Evolutionary conservation across 2,329 filamentous ascomycete species (phyloP), one percentile per base, ranked within the genome.

Genomic region (Fusarium tricinctum): DNA sequence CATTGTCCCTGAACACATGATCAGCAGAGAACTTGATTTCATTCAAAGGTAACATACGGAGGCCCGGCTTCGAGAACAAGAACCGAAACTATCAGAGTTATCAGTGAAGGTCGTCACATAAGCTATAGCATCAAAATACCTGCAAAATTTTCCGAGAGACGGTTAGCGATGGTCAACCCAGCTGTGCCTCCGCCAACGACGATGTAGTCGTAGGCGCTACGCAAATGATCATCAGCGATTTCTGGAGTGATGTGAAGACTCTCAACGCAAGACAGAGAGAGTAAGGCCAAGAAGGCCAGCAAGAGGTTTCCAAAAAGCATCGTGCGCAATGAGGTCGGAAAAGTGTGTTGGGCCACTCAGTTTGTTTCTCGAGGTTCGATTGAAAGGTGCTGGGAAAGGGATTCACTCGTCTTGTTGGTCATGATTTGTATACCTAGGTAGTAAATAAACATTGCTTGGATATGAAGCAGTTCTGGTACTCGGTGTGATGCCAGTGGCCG

Each of bases 111-210:
- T 35, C 13, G 17, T 46, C 26, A 14, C 14, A 26, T 23, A 14
- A 7, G 17, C 8, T 6, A 15, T 3, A 2, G 23, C 5, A 2
- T 33, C 4, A 73, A 20, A 22, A 60, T 70, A 68, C 80, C 73
- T 42, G 75, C 63, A 14, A 77, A 71, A 53, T 81, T 72, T 58
- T 81, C 80, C 2, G 78, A 77, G 28, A 84, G 70, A 3, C 80
- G 72, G 28, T 79, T 75, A 19, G 78, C 78, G 15, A 84, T 71
- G 6, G 78, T 77, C 22, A 84, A 71, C 30, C 82, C 82, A 15
- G 81, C 79, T 9, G 80, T 81, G 2, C 82, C 82, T 9, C 80
- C 82, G 20, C 66, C 58, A 7, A 66, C 48, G 15, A 71, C 74
- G 17, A 83, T 71, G 51, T 78, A 78, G 61, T 75, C 73, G 35